Evolutionary conservation across 148 eudicot species (phyloP).

Genomic region (Rhododendron henanense): DNA sequence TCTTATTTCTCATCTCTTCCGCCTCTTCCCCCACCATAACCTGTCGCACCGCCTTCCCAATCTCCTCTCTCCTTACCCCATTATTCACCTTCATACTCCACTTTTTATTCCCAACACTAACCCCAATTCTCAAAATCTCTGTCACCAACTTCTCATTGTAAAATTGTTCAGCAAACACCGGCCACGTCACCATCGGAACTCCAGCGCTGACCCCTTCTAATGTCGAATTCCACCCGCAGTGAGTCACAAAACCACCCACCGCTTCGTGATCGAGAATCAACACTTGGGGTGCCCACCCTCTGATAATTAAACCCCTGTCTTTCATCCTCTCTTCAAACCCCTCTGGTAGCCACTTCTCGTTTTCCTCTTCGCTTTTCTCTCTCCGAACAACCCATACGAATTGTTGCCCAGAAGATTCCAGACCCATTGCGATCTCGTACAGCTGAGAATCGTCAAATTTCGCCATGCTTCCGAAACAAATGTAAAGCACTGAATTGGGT

Average conservation of each 20-base stretch:
- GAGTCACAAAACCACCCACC: conserved; percentile 30
- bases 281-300: conserved; percentile 39
- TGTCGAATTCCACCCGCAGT: conserved; percentile 41
- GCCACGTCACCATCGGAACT: conserved; percentile 39
- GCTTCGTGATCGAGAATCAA: conserved; percentile 27
- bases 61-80: conserved; percentile 1
- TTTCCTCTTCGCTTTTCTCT: background rate
- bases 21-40: conserved; percentile 37
- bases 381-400: conserved; percentile 60
- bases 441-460: conserved; percentile 20
- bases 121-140: conserved; percentile 29
- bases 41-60: conserved; percentile 20
- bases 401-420: conserved; percentile 44
- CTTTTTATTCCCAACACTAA: conserved; percentile 28
- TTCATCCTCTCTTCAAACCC: conserved; percentile 23
- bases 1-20: conserved; percentile 28
- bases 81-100: conserved; percentile 10
- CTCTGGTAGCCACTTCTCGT: conserved; percentile 31
- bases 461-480: conserved; percentile 44
- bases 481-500: conserved; percentile 48
- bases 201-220: conserved; percentile 29
- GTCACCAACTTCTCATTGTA: conserved; percentile 35
- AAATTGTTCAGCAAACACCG: conserved; percentile 33
- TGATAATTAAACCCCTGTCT: conserved; percentile 25
- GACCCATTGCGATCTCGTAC: conserved; percentile 44